Percentiles rank a stretch among this genome's conserved stretches.
Conservation (phyloP, 768 basidiomycete genomes). For the Chalciporus chontae region DNA sequence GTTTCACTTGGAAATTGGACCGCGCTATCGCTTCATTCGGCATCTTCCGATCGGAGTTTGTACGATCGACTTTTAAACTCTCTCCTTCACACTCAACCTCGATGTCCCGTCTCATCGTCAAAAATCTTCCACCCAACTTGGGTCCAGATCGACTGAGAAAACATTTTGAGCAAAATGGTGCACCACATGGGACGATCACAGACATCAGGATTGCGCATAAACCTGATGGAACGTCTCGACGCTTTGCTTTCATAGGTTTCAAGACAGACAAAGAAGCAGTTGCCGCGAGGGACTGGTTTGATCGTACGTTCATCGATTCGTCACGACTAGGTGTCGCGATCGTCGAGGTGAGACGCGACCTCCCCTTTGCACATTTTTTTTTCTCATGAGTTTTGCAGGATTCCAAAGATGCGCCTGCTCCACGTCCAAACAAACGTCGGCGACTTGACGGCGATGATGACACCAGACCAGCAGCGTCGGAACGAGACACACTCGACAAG, state of each 20-base stretch:
- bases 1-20: neutral
- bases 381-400: conserved; percentile 44
- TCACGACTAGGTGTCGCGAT: conserved; percentile 70
- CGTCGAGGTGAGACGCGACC: conserved; percentile 54
- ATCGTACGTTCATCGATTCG: conserved; percentile 80
- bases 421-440: conserved; percentile 68
- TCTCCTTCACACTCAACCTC: neutral
- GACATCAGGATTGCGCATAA: conserved; percentile 82
- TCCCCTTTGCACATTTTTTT: neutral
- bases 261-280: conserved; percentile 74
- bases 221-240: conserved; percentile 71
- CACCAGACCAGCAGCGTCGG: conserved; percentile 6
- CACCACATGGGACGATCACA: conserved; percentile 70
- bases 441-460: conserved; percentile 46
- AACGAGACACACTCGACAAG: conserved; percentile 8
- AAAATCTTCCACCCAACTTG: conserved; percentile 71
- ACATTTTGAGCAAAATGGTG: conserved; percentile 61
- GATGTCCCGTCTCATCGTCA: conserved; percentile 84
- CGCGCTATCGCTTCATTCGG: conserved; percentile 9
- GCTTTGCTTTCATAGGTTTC: conserved; percentile 93
- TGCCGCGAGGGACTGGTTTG: conserved; percentile 77
- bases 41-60: conserved; percentile 27
- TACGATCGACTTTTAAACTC: neutral
- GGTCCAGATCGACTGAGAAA: conserved; percentile 60
- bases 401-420: conserved; percentile 61